Base-by-base conservation (phyloP, 2,329 filamentous ascomycete genomes). In the Rosellinia necatrix region DNA sequence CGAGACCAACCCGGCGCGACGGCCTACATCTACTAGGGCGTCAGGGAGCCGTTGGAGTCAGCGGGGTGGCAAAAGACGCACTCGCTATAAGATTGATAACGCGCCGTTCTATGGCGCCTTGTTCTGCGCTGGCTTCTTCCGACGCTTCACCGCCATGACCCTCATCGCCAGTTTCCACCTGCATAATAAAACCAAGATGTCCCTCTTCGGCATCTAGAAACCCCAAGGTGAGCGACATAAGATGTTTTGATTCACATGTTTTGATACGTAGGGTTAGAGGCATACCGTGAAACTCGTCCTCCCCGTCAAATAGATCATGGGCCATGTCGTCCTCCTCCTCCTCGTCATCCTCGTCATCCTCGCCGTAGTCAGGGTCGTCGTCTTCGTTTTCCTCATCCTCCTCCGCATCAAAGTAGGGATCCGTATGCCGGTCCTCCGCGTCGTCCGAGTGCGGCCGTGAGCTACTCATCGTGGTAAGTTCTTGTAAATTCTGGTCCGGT, bases 261-360 rank as follows among this genome's bases (percentile, higher is more conserved):
- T 10, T n/a, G 42, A 15, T 21, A 55, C 21, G 22, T 49, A 35
- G 22, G 24, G 7, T n/a, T n/a, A 25, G 13, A 17, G 40, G 38
- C 53, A 40, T 61, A 71, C 69, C 69, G 42, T 71, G 67, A 56
- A 66, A 71, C 34, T 70, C 66, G n/a, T 71, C 69, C 1, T 68
- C 64, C 4, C 66, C 64, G 3, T 65, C 65, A 19, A 65, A 62
- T 2, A 66, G 3, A 38, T 68, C 62, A 22, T 65, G 61, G 6
- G 32, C 56, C 56, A 65, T 40, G 8, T 55, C 54, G 27, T 70
- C 63, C 17, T 67, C 64, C 34, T 64, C 32, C 3, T 59, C 64
- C 2, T 70, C 67, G 5, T 66, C 66, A 13, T 66, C 63, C 2
- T 65, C 63, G 17, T 64, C 63, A n/a, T 56, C 49, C 1, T 56